Conservation (phyloP, 2,329 filamentous ascomycete species). For the Paraphoma sp. region DNA sequence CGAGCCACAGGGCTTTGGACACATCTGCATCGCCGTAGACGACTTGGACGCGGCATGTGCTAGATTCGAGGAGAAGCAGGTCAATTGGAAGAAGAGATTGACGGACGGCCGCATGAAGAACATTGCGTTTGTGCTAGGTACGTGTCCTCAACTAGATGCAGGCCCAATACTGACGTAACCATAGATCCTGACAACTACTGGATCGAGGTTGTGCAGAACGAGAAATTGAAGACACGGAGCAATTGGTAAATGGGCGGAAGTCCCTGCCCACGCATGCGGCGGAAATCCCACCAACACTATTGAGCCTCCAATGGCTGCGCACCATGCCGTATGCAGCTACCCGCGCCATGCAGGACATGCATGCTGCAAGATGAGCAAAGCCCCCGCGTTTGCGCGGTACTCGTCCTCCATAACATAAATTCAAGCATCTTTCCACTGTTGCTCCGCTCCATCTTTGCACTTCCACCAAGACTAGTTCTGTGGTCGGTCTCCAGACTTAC, state of each 20-base stretch:
- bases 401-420: neutral
- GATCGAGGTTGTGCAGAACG: conserved; percentile 81
- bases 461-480: neutral
- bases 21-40: conserved; percentile 88
- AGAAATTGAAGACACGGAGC: conserved; percentile 60
- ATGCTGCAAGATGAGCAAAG: neutral
- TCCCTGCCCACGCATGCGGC: conserved; percentile 13
- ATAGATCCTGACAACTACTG: conserved; percentile 79
- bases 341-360: conserved; percentile 1
- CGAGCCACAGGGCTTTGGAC: conserved; percentile 91
- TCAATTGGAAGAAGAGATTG: conserved; percentile 93
- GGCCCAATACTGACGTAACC: conserved; percentile 14
- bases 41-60: conserved; percentile 86
- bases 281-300: conserved; percentile 16
- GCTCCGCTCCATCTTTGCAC: neutral
- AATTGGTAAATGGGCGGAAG: conserved; percentile 43
- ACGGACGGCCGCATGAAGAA: conserved; percentile 93
- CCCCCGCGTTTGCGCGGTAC: no score
- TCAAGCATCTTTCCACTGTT: neutral
- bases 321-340: conserved; percentile 13
- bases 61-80: conserved; percentile 80
- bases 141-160: conserved; percentile 7
- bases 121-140: conserved; percentile 83
- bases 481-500: neutral
- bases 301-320: conserved; percentile 19